Evolutionary conservation across 371 early-diverging fungal genomes (phyloP).

Genomic region (Capillidium rhysosporum): DNA sequence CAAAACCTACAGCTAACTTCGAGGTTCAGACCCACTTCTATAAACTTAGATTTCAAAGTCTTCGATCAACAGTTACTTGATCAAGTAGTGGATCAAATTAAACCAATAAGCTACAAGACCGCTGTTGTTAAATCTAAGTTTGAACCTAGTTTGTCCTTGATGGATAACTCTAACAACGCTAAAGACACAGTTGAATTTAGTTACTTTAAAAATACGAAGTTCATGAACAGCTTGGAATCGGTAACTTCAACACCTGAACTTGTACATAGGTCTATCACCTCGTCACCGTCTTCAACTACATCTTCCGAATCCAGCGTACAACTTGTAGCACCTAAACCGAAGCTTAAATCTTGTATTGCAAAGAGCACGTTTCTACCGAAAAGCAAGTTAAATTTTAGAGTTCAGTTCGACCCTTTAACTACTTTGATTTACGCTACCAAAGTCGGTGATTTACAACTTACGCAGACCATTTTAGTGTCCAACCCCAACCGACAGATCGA

Average conservation of each 20-base stretch:
- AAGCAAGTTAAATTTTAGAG: constrained; percentile 8
- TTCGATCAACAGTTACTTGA: background rate
- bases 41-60: background rate
- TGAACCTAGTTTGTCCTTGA: too few relatives aligned
- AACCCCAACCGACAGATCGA: background rate
- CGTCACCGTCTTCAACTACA: background rate
- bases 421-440: constrained; percentile 14
- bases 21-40: too few relatives aligned
- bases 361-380: constrained; percentile 6
- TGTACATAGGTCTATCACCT: background rate
- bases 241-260: background rate
- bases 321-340: too few relatives aligned
- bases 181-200: too few relatives aligned
- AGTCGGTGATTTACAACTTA: constrained; percentile 13
- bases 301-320: background rate
- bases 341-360: background rate
- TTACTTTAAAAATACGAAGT: background rate
- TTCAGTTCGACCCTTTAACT: constrained; percentile 15
- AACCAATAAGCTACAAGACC: background rate
- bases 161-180: too few relatives aligned
- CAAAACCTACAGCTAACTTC: background rate
- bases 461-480: constrained; percentile 6
- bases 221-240: too few relatives aligned
- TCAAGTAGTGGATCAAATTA: background rate
- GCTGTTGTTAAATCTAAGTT: background rate